These are phyloP conservation scores for Xanthoconium purpureum DNA, from an alignment of 768 basidiomycete species.

Conservation along the genomic window DNA sequence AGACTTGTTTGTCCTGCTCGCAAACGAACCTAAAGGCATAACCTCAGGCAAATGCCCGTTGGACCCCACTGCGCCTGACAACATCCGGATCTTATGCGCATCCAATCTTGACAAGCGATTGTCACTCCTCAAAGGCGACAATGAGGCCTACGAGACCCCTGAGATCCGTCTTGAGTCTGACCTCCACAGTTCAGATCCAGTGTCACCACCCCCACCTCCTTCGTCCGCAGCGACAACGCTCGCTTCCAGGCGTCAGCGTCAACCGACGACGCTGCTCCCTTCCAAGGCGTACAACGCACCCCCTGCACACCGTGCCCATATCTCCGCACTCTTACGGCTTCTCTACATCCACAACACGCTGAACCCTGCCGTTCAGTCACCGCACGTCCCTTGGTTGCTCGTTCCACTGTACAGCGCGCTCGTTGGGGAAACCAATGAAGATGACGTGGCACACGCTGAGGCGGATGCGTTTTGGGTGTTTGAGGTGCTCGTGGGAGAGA, in stretches of 20 bases:
- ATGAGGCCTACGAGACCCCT: constrained; percentile 30
- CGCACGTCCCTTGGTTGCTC: constrained; percentile 65
- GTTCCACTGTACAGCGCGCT: constrained; percentile 66
- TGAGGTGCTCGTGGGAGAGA: constrained; percentile 68
- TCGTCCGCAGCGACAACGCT: constrained; percentile 38
- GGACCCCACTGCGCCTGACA: constrained; percentile 43
- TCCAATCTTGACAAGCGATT: constrained; percentile 54
- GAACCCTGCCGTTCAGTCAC: constrained; percentile 69
- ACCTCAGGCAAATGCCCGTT: constrained; percentile 44
- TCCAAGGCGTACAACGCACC: constrained; percentile 45
- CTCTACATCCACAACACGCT: constrained; percentile 68
- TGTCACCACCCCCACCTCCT: not conserved
- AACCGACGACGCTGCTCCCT: constrained; percentile 44
- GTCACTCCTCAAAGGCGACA: constrained; percentile 37
- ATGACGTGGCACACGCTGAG: constrained; percentile 64
- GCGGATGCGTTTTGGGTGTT: constrained; percentile 85
- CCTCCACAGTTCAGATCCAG: constrained; percentile 3
- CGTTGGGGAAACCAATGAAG: constrained; percentile 55
- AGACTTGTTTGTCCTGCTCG: constrained; percentile 47
- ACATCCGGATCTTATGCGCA: constrained; percentile 48
- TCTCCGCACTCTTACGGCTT: constrained; percentile 62
- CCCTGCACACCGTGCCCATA: constrained; percentile 55
- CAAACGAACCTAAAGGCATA: constrained; percentile 47
- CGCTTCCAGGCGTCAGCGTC: constrained; percentile 22
- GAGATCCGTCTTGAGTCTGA: constrained; percentile 40